These are phyloP conservation scores for Emergomyces pasteurianus DNA, from an alignment of 2,329 filamentous ascomycete genomes.

Conservation along the genomic window DNA sequence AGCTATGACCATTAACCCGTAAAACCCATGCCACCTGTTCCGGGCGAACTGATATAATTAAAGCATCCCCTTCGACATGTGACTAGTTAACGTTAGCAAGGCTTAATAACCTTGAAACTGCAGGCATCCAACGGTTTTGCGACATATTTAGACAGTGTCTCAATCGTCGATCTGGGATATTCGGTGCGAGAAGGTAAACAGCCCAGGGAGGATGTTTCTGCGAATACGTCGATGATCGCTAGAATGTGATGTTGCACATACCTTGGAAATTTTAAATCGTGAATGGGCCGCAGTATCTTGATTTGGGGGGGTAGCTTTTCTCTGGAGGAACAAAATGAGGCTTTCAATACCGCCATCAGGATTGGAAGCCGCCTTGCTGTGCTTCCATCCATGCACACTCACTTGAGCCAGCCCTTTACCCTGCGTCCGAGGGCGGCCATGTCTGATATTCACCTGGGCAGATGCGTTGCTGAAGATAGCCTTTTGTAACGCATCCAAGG, in stretches of 20 bases:
- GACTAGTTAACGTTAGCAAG: conserved; percentile 63
- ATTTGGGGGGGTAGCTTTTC: conserved; percentile 49
- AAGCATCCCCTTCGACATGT: conserved; percentile 54
- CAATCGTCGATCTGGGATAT: conserved; percentile 33
- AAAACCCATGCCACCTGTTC: conserved; percentile 53
- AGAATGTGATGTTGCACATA: conserved; percentile 46
- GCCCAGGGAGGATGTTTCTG: conserved; percentile 25
- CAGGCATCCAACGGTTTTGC: conserved; percentile 27
- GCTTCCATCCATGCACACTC: conserved; percentile 49
- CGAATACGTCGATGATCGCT: conserved; percentile 29
- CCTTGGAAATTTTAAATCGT: conserved; percentile 59
- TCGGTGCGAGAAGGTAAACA: conserved; percentile 31
- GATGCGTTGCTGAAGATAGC: conserved; percentile 22
- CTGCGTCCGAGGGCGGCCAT: conserved; percentile 15
- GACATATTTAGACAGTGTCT: conserved; percentile 20
- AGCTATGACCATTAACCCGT: conserved; percentile 56
- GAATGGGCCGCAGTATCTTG: conserved; percentile 35
- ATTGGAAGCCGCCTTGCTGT: conserved; percentile 57
- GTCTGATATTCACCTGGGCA: conserved; percentile 29
- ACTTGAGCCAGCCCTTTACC: conserved; percentile 22
- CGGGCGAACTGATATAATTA: conserved; percentile 55
- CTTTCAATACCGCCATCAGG: conserved; percentile 54
- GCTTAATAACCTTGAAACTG: conserved; percentile 35
- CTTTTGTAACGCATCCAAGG: conserved; percentile 25
- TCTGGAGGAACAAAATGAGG: conserved; percentile 57